These are phyloP conservation scores for Suhomyces bokatorum DNA, from an alignment of 1,139 yeast species.

Conservation along the genomic window DNA sequence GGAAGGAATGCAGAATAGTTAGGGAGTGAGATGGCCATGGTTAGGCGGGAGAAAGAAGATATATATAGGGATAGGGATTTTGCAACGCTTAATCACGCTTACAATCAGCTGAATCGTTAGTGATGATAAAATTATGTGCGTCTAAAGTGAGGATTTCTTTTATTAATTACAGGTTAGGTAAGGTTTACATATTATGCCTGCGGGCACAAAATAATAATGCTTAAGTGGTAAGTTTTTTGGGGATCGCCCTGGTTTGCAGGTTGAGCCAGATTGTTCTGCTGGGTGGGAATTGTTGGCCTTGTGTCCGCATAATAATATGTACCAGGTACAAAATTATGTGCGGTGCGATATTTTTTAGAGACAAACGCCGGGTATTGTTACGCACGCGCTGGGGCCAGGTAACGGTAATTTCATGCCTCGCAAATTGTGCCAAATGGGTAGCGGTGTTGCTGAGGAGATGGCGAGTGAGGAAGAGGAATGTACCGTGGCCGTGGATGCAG, in stretches of 20 bases:
- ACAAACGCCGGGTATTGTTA: background rate
- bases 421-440: background rate
- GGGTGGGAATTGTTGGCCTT: conserved; percentile 2
- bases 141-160: conserved; percentile 9
- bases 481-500: background rate
- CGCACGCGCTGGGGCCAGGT: background rate
- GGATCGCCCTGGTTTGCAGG: conserved; percentile 6
- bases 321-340: background rate
- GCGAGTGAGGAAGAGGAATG: background rate
- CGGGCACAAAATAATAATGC: conserved; percentile 4
- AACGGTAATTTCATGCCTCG: conserved; percentile 4
- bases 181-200: conserved; percentile 4
- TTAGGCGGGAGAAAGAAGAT: background rate
- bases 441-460: background rate
- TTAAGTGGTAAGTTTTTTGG: conserved; percentile 1
- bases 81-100: conserved; percentile 6
- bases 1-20: background rate
- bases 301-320: background rate
- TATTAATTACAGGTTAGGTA: conserved; percentile 7
- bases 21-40: background rate
- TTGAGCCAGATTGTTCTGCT: conserved; percentile 3
- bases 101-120: conserved; percentile 4
- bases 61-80: conserved; percentile 6
- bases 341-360: background rate
- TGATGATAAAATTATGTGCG: conserved; percentile 10